Conservation (phyloP, 106 monocot genomes). For the Allium cepa region DNA sequence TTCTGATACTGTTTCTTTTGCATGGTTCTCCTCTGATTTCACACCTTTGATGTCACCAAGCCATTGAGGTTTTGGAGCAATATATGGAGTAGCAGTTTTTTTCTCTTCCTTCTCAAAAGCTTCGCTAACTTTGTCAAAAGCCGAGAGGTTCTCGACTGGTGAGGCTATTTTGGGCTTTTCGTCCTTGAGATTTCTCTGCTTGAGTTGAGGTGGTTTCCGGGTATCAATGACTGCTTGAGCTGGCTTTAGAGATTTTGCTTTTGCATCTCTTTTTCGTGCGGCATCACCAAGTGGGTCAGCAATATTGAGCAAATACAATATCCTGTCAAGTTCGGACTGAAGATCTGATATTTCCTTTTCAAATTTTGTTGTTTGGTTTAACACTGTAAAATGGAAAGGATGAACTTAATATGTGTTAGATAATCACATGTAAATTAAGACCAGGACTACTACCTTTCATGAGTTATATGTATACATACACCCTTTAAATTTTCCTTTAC, state of each 20-base stretch:
- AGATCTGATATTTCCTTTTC: constrained; percentile 59
- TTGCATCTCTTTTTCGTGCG: constrained; percentile 51
- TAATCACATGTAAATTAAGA: not conserved
- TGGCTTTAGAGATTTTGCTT: constrained; percentile 14
- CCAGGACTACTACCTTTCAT: not conserved
- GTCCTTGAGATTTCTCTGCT: constrained; percentile 12
- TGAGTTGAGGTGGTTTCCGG: constrained; percentile 11
- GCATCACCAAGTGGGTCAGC: constrained; percentile 95
- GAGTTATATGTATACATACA: no score
- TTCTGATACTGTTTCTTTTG: constrained; percentile 20
- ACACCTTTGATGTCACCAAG: constrained; percentile 60
- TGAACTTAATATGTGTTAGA: not conserved
- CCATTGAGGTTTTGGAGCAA: constrained; percentile 76
- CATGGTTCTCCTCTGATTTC: constrained; percentile 17
- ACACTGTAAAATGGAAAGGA: constrained; percentile 27
- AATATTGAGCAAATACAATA: constrained; percentile 73
- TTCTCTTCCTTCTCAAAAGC: constrained; percentile 13
- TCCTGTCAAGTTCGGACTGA: constrained; percentile 63
- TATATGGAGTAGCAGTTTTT: constrained; percentile 23
- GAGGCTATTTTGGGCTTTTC: constrained; percentile 22
- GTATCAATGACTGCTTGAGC: constrained; percentile 8
- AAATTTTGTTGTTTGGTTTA: constrained; percentile 41
- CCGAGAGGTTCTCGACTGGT: constrained; percentile 2
- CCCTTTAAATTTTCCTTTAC: no score
- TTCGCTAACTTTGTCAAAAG: constrained; percentile 11